Conservation (phyloP, 768 basidiomycete species). For the Termitomyces sp. region DNA sequence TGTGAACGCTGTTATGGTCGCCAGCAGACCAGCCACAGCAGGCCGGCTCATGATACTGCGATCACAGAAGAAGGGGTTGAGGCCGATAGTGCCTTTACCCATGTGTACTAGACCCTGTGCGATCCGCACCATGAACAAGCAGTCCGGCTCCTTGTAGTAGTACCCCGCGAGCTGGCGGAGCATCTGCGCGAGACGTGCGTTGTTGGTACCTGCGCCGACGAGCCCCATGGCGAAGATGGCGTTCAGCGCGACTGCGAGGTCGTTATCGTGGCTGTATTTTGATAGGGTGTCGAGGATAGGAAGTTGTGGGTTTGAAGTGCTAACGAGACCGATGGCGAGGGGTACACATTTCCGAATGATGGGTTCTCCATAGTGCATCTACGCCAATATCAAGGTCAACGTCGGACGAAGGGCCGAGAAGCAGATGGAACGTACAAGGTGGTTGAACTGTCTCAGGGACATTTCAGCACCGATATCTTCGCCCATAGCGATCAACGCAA, state of each 20-base stretch:
- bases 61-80: constrained; percentile 97
- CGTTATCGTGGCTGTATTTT: constrained; percentile 98
- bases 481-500: constrained; percentile 95
- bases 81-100: constrained; percentile 97
- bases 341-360: constrained; percentile 89
- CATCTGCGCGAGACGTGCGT: constrained; percentile 97
- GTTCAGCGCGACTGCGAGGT: constrained; percentile 93
- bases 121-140: constrained; percentile 92
- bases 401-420: not conserved
- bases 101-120: constrained; percentile 97
- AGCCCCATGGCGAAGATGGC: constrained; percentile 99
- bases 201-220: constrained; percentile 98
- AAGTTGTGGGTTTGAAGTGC: constrained; percentile 92
- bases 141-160: constrained; percentile 96
- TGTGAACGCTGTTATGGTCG: constrained; percentile 87
- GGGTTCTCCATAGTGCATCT: constrained; percentile 99
- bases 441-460: constrained; percentile 96
- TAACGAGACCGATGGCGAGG: constrained; percentile 91
- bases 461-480: constrained; percentile 98
- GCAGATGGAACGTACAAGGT: constrained; percentile 56
- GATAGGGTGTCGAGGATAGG: constrained; percentile 95
- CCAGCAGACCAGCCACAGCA: constrained; percentile 84
- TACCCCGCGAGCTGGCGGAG: constrained; percentile 95
- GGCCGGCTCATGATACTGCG: constrained; percentile 84
- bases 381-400: constrained; percentile 11